Conservation (phyloP, 192 early-diverging fungal species). For the Coemansia sp. region DNA sequence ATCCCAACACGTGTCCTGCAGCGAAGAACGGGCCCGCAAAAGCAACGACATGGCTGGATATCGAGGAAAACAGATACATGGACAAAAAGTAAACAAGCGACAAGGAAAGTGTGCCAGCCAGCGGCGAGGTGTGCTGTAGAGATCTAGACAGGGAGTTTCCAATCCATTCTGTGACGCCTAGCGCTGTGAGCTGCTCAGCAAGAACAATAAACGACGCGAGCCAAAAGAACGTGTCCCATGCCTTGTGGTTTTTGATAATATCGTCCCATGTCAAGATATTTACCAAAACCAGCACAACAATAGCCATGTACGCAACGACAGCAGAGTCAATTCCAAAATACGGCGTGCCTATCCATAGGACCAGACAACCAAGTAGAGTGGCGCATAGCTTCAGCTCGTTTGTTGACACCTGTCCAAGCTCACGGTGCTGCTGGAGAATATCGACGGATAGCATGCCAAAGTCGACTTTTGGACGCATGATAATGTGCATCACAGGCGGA, state of each 20-base stretch:
- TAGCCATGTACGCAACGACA: conserved; percentile 67
- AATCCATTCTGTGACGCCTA: conserved; percentile 68
- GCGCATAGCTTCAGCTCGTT: conserved; percentile 54
- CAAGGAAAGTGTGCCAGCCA: conserved; percentile 48
- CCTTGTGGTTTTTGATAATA: conserved; percentile 64
- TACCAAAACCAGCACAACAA: conserved; percentile 59
- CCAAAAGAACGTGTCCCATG: conserved; percentile 85
- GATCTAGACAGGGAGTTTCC: conserved; percentile 59
- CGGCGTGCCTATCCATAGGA: conserved; percentile 63
- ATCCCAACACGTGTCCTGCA: conserved; percentile 65
- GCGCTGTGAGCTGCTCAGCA: conserved; percentile 69
- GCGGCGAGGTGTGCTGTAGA: conserved; percentile 45
- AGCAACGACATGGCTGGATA: conserved; percentile 72
- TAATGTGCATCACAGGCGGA: conserved; percentile 31
- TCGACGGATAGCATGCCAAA: conserved; percentile 21
- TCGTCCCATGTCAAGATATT: conserved; percentile 68
- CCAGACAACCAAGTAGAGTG: conserved; percentile 59
- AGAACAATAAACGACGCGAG: conserved; percentile 76
- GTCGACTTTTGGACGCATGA: conserved; percentile 39
- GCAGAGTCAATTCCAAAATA: conserved; percentile 65
- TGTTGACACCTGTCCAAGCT: conserved; percentile 25
- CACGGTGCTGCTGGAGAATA: conserved; percentile 23
- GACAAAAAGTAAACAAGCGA: conserved; percentile 66
- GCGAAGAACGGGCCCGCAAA: conserved; percentile 70
- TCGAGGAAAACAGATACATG: conserved; percentile 73